These are phyloP conservation scores for Musa troglodytarum DNA, from an alignment of 176 grass and related monocot species.

Conservation along the genomic window DNA sequence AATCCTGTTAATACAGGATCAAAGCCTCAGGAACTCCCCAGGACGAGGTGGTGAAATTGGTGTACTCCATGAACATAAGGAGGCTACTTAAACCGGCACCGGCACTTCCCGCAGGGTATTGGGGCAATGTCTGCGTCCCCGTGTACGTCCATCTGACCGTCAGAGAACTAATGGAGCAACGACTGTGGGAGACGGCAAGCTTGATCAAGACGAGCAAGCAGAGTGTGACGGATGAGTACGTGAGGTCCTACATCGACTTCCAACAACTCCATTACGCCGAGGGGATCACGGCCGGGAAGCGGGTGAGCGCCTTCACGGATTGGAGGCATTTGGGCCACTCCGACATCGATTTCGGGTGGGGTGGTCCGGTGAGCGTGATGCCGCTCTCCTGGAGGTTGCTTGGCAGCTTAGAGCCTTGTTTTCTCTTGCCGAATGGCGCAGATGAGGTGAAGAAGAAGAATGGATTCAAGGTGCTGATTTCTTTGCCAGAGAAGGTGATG, in stretches of 20 bases:
- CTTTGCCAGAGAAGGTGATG: conserved; percentile 19
- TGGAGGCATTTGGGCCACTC: conserved; percentile 66
- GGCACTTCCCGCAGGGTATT: conserved; percentile 35
- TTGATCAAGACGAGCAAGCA: conserved; percentile 51
- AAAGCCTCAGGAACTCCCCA: conserved; percentile 18
- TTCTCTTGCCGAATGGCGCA: conserved; percentile 41
- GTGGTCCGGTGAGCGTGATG: conserved; percentile 32
- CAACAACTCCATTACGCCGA: conserved; percentile 36
- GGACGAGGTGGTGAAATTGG: conserved; percentile 59
- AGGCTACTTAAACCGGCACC: conserved; percentile 34
- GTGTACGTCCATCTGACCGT: conserved; percentile 41
- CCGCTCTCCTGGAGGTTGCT: conserved; percentile 64
- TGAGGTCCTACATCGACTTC: conserved; percentile 68
- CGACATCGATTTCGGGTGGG: conserved; percentile 65
- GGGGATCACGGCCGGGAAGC: conserved; percentile 36
- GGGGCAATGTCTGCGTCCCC: conserved; percentile 83
- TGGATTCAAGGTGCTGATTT: conserved; percentile 58
- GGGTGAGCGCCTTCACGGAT: conserved; percentile 62
- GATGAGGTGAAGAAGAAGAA: conserved; percentile 22
- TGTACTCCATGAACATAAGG: conserved; percentile 86
- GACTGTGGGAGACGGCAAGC: conserved; percentile 28
- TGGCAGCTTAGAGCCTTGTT: conserved; percentile 53
- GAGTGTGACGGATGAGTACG: conserved; percentile 53
- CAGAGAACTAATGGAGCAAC: conserved; percentile 31
- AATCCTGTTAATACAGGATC: conserved; percentile 20